Percentiles rank a stretch among this genome's conserved stretches.
phyloP scores from a whole-genome alignment of 1,139 yeast species.

The Pichia kudriavzevii region DNA sequence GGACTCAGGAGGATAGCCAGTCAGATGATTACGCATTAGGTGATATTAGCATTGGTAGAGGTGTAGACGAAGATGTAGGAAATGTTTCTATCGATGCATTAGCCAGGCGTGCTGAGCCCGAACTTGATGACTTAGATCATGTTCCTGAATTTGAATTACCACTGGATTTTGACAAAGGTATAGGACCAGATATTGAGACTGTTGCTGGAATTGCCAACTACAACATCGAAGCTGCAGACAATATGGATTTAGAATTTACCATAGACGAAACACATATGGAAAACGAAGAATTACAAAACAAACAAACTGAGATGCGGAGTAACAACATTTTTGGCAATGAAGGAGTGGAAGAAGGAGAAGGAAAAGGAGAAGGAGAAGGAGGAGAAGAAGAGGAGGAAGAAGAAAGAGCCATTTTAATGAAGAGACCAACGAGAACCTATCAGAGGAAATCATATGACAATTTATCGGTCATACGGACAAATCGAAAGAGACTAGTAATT shows the following conservation, averaged over 20 bases:
- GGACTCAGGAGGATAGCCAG: constrained; percentile 1
- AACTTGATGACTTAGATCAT: constrained; percentile 31
- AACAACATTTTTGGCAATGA: constrained; percentile 7
- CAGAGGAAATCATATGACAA: constrained; percentile 18
- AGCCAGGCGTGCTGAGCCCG: constrained; percentile 36
- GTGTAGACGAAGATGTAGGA: constrained; percentile 3
- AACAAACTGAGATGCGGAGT: constrained; percentile 15
- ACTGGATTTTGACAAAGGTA: constrained; percentile 35
- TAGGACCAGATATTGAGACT: not conserved
- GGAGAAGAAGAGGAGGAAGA: constrained; percentile 5
- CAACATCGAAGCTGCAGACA: constrained; percentile 23
- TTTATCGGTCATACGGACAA: constrained; percentile 28
- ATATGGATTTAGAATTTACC: constrained; percentile 37
- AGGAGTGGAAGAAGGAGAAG: constrained; percentile 6
- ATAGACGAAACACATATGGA: constrained; percentile 11
- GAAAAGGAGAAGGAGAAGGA: constrained; percentile 8
- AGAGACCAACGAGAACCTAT: constrained; percentile 1
- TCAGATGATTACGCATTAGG: constrained; percentile 7
- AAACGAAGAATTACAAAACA: constrained; percentile 2
- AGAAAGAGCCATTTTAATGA: not conserved
- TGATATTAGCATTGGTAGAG: constrained; percentile 17
- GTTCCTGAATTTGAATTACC: constrained; percentile 47
- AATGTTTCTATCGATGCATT: constrained; percentile 44
- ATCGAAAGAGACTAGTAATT: constrained; percentile 21
- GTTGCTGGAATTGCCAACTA: constrained; percentile 10